phyloP scores from a whole-genome alignment of 352 stramenopile species.

The Phytophthora nicotianae region DNA sequence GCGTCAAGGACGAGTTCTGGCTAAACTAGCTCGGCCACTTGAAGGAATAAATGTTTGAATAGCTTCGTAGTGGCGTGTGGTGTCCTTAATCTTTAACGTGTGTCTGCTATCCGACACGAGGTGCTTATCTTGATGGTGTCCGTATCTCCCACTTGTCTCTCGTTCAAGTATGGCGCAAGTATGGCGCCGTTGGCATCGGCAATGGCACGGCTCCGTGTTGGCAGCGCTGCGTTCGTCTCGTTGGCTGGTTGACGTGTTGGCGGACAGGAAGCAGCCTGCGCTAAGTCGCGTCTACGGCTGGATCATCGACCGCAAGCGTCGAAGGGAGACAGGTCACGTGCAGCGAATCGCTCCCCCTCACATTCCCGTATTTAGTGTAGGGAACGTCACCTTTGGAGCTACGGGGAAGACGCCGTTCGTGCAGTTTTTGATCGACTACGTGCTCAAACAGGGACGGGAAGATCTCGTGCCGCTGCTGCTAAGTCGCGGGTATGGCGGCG shows the following conservation, averaged over 20 bases:
- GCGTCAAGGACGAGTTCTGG: slow-evolving; percentile 70
- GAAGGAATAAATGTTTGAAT: slow-evolving; percentile 39
- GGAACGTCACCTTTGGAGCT: slow-evolving; percentile 76
- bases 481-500: slow-evolving; percentile 65
- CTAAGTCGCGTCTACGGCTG: slow-evolving; percentile 51
- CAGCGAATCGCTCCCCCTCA: slow-evolving; percentile 33
- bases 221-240: slow-evolving; percentile 35
- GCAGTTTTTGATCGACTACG: slow-evolving; percentile 42
- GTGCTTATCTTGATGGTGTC: no score
- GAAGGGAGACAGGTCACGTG: slow-evolving; percentile 21
- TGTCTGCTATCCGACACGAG: no score
- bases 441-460: slow-evolving; percentile 6
- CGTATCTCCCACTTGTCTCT: slow-evolving; percentile 19
- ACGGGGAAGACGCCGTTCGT: slow-evolving; percentile 78
- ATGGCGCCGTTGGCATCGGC: slow-evolving; percentile 35
- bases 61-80: slow-evolving; percentile 14
- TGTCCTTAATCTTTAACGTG: no score
- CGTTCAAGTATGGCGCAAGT: slow-evolving; percentile 18
- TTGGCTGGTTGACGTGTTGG: neutral
- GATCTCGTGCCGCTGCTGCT: slow-evolving; percentile 52
- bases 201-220: slow-evolving; percentile 39
- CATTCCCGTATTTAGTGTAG: slow-evolving; percentile 66
- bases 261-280: slow-evolving; percentile 26
- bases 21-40: slow-evolving; percentile 38
- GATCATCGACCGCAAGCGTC: slow-evolving; percentile 41